Percentiles rank a stretch among this genome's conserved stretches.
These are phyloP conservation scores for Gloeostereum incarnatum DNA, from an alignment of 768 basidiomycete genomes.

Conservation along the genomic window DNA sequence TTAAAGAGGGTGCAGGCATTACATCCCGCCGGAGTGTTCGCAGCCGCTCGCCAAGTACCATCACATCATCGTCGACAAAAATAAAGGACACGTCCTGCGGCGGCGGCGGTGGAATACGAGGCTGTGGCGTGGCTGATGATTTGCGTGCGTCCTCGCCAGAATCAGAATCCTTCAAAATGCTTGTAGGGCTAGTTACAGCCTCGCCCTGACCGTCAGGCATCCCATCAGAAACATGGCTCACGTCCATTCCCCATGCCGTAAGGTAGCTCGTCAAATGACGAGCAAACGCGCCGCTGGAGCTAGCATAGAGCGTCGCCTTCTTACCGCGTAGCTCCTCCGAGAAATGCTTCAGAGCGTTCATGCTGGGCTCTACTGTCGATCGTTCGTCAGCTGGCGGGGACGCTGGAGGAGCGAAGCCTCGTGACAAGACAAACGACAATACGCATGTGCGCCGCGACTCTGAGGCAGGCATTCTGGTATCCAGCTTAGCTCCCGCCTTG, in stretches of 20 bases:
- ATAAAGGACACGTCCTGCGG: slow-evolving; percentile 47
- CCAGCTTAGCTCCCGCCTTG: slow-evolving; percentile 45
- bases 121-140: slow-evolving; percentile 11
- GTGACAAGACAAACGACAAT: slow-evolving; percentile 53
- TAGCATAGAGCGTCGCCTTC: slow-evolving; percentile 77
- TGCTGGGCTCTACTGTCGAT: slow-evolving; percentile 61
- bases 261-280: slow-evolving; percentile 90
- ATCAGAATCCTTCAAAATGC: slow-evolving; percentile 5
- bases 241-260: slow-evolving; percentile 92
- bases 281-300: slow-evolving; percentile 81
- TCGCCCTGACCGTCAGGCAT: slow-evolving; percentile 43
- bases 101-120: slow-evolving; percentile 14
- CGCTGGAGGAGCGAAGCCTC: slow-evolving; percentile 38
- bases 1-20: slow-evolving; percentile 62
- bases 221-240: slow-evolving; percentile 63
- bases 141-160: slow-evolving; percentile 7
- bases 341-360: slow-evolving; percentile 73
- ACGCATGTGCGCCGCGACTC: slow-evolving; percentile 52
- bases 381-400: slow-evolving; percentile 36
- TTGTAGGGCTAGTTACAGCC: slow-evolving; percentile 12
- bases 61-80: slow-evolving; percentile 89
- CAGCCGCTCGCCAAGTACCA: slow-evolving; percentile 68
- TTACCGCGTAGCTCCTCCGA: slow-evolving; percentile 77
- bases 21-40: slow-evolving; percentile 53
- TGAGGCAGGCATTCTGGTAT: slow-evolving; percentile 34